A percentile compares a stretch with the other conserved stretches of the same genome.
Evolutionary conservation across 371 early-diverging fungal genomes (phyloP).

Genomic region (Cokeromyces recurvatus): DNA sequence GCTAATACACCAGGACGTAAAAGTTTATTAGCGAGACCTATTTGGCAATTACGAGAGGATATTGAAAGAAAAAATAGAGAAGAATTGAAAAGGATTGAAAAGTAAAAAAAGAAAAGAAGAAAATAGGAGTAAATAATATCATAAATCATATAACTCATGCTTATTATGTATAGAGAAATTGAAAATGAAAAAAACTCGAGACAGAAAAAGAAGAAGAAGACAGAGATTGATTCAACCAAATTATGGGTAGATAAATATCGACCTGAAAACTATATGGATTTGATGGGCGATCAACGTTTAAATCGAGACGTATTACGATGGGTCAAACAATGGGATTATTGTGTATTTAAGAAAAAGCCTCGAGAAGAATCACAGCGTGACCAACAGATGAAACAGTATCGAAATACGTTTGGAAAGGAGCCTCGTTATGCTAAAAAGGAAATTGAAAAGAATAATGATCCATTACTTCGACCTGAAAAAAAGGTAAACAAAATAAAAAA

Average conservation of each 20-base stretch:
- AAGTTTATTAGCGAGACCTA: slow-evolving; percentile 26
- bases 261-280: slow-evolving; percentile 79
- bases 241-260: slow-evolving; percentile 94
- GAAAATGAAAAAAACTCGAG: slow-evolving; percentile 14
- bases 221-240: slow-evolving; percentile 3
- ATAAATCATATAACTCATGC: no score
- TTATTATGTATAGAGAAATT: slow-evolving; percentile 40
- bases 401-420: slow-evolving; percentile 18
- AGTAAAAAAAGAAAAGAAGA: slow-evolving; percentile 9
- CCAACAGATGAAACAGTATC: slow-evolving; percentile 23
- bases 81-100: slow-evolving; percentile 14
- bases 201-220: slow-evolving; percentile 29
- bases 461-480: slow-evolving; percentile 57
- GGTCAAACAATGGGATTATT: slow-evolving; percentile 96
- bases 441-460: slow-evolving; percentile 36
- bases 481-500: slow-evolving; percentile 34
- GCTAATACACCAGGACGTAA: background rate
- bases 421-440: slow-evolving; percentile 6
- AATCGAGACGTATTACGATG: slow-evolving; percentile 87
- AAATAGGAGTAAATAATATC: no score
- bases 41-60: slow-evolving; percentile 26
- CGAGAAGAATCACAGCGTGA: slow-evolving; percentile 30
- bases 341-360: slow-evolving; percentile 72
- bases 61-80: slow-evolving; percentile 10
- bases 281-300: slow-evolving; percentile 88